These are phyloP conservation scores for Annulohypoxylon stygium DNA, from an alignment of 495 filamentous ascomycete genomes.

Conservation along the genomic window DNA sequence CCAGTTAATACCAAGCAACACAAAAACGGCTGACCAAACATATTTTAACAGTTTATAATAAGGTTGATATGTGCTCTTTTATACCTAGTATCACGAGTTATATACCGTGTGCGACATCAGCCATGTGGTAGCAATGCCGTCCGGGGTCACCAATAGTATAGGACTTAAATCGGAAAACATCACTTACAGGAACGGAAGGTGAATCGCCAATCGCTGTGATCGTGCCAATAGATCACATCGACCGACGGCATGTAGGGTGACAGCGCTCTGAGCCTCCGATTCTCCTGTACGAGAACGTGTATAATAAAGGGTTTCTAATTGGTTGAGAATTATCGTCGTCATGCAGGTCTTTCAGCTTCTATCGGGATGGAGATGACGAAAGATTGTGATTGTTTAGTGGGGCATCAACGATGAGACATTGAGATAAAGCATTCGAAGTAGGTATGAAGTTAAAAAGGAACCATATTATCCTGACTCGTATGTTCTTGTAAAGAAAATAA, in stretches of 20 bases:
- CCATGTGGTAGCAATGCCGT: constrained; percentile 26
- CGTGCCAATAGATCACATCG: constrained; percentile 26
- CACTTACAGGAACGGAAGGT: constrained; percentile 34
- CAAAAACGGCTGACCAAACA: neutral
- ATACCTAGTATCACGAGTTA: constrained; percentile 22
- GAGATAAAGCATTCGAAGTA: neutral
- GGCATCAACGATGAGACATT: constrained; percentile 5
- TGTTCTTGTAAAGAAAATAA: neutral
- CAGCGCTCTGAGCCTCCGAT: constrained; percentile 30
- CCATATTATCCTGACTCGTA: constrained; percentile 20
- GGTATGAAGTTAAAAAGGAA: neutral
- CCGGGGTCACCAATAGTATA: constrained; percentile 23
- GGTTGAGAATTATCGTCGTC: constrained; percentile 25
- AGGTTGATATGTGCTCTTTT: constrained; percentile 27
- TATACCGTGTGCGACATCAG: constrained; percentile 13
- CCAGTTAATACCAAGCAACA: neutral
- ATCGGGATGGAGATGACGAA: neutral
- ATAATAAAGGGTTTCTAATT: constrained; percentile 32
- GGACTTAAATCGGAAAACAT: neutral
- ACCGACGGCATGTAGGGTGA: constrained; percentile 14
- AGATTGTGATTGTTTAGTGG: constrained; percentile 9
- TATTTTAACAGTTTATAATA: constrained; percentile 4
- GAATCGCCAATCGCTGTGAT: constrained; percentile 13
- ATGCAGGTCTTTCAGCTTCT: constrained; percentile 28
- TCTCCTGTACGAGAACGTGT: constrained; percentile 37